Evolutionary conservation across 2,329 filamentous ascomycete species (phyloP), one percentile per base, ranked within the genome.

Genomic region (Arthrobotrys sphaeroides): DNA sequence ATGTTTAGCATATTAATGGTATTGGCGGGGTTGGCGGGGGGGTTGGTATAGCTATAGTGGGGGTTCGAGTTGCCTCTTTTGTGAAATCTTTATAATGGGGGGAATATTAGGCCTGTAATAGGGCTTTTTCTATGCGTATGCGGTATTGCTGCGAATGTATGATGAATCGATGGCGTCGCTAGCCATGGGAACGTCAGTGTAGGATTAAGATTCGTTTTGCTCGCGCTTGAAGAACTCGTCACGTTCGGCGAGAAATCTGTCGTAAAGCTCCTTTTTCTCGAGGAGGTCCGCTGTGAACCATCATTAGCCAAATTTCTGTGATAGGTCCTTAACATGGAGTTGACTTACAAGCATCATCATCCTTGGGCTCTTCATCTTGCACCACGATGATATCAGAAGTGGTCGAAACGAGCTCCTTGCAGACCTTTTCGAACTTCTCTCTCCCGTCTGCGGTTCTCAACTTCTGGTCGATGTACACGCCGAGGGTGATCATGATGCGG

Each of bases 151-250:
- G 31, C 51, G 13, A 22, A 9, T 5, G n/a, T 5, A 33, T 33
- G 28, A 33, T 33, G 28, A 10, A 33, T 28, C 5, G n/a, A 20
- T 53, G 24, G 12, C 16, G 12, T 28, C 45, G 9, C 4, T 22
- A 18, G 18, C 24, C 26, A 47, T 47, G 5, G 20, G 9, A 9
- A 6, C 24, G n/a, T 38, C n/a, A 18, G 6, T 45, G 5, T 20
- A 16, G n/a, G 10, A 2, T 57, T 22, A 66, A 5, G 60, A 73
- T 5, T 73, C 68, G 26, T 67, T 55, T 51, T 61, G 47, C 22
- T 74, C 70, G 24, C 70, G 70, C 24, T 28, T 74, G 55, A 74
- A 74, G 55, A 67, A 74, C 7, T 74, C 62, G 45, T 74, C 70
- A 9, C 70, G 53, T 12, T 67, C 70, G 1, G 61, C 55, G 7